Conservation (phyloP, 768 basidiomycete species). For the Kwoniella heveanensis region DNA sequence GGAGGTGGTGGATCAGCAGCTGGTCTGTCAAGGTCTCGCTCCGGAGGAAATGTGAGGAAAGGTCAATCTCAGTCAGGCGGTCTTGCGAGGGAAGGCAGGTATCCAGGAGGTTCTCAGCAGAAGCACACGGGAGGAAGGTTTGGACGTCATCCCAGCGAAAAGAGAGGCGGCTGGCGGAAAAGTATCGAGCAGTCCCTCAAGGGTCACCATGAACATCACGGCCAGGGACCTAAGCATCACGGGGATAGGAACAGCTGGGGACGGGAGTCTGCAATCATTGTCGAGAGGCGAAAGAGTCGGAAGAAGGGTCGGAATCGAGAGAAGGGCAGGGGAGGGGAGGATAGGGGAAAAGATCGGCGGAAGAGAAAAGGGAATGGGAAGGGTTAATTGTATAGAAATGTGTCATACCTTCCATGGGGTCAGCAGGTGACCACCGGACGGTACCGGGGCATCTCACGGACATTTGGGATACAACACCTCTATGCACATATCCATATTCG, state of each 20-base stretch:
- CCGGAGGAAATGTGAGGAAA: not conserved
- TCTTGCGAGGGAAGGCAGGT: not conserved
- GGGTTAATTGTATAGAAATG: not conserved
- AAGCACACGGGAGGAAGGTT: not conserved
- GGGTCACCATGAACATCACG: not conserved
- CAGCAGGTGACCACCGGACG: not conserved
- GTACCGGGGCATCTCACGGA: not conserved
- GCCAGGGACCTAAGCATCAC: not conserved
- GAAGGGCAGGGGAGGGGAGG: not conserved
- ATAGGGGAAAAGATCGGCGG: not conserved
- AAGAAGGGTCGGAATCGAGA: not conserved
- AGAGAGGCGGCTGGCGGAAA: not conserved
- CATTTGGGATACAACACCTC: too few relatives aligned
- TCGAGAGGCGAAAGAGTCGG: not conserved
- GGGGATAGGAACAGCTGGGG: not conserved
- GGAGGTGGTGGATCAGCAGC: not conserved
- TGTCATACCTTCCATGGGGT: not conserved
- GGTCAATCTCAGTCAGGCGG: not conserved
- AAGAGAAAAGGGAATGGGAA: not conserved
- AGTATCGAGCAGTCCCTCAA: not conserved
- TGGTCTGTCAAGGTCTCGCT: not conserved
- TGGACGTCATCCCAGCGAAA: slow-evolving; percentile 1
- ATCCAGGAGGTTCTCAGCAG: not conserved
- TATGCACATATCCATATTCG: too few relatives aligned
- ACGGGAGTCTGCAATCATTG: not conserved